A percentile compares a stretch with the other conserved stretches of the same genome.
These are phyloP conservation scores for Mortierella sp. DNA, from an alignment of 371 early-diverging fungal genomes.

Conservation along the genomic window DNA sequence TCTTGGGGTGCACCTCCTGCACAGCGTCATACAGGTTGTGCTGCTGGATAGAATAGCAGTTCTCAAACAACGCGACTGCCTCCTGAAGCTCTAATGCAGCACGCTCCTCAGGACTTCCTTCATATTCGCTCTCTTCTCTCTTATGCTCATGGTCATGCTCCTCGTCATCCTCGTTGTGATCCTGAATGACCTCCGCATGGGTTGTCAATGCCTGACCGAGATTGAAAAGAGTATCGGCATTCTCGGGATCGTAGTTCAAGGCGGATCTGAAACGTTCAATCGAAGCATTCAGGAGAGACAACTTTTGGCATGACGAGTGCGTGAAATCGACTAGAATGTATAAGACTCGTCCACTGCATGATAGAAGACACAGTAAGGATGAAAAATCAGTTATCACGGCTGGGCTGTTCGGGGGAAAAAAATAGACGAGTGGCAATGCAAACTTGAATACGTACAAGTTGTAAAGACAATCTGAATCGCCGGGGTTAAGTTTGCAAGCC, in stretches of 20 bases:
- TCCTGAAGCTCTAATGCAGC: conserved; percentile 66
- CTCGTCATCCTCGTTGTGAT: conserved; percentile 61
- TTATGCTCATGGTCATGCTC: conserved; percentile 31
- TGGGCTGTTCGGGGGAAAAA: too few species aligned
- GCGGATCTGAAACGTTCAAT: conserved; percentile 67
- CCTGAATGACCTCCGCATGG: conserved; percentile 70
- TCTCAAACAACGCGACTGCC: conserved; percentile 63
- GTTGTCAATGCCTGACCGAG: conserved; percentile 75
- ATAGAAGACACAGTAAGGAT: background rate
- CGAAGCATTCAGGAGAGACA: conserved; percentile 62
- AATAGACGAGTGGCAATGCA: background rate
- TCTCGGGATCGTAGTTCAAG: conserved; percentile 58
- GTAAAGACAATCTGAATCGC: conserved; percentile 73
- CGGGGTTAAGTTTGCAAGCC: conserved; percentile 63
- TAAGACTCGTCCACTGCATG: conserved; percentile 69
- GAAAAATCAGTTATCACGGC: too few species aligned
- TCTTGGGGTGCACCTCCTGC: conserved; percentile 20
- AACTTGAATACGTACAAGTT: conserved; percentile 62
- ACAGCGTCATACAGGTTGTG: conserved; percentile 36
- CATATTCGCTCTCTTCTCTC: conserved; percentile 16
- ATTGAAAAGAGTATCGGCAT: conserved; percentile 77
- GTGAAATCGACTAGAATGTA: conserved; percentile 73
- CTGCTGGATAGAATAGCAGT: conserved; percentile 60
- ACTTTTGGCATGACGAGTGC: conserved; percentile 59
- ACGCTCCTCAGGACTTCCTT: conserved; percentile 47